A percentile compares a stretch with the other conserved stretches of the same genome.
phyloP scores from a whole-genome alignment of 768 basidiomycete species.

The Piloderma croceum region DNA sequence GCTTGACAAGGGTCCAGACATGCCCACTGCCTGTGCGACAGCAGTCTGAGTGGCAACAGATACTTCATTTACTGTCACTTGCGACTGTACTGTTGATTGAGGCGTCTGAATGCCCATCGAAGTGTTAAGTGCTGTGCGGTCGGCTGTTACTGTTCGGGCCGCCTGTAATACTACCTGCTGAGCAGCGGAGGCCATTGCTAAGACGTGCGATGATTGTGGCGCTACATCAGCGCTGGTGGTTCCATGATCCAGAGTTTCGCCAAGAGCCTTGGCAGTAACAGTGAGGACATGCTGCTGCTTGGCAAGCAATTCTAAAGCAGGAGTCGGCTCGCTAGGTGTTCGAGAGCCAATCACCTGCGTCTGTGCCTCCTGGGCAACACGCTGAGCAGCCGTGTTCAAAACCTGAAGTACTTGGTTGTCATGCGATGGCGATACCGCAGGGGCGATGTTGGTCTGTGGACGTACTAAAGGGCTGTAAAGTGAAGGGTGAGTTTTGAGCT shows the following conservation, averaged over 20 bases:
- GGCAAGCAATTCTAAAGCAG: slow-evolving; percentile 55
- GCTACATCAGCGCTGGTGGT: slow-evolving; percentile 46
- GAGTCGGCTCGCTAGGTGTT: slow-evolving; percentile 36
- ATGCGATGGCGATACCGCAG: slow-evolving; percentile 3
- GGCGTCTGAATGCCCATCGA: slow-evolving; percentile 9
- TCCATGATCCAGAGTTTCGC: slow-evolving; percentile 40
- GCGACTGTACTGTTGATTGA: slow-evolving; percentile 28
- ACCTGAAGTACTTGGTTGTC: slow-evolving; percentile 64
- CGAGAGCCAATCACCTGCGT: slow-evolving; percentile 55
- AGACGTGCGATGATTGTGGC: no score
- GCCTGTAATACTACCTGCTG: slow-evolving; percentile 80
- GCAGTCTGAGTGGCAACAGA: slow-evolving; percentile 66
- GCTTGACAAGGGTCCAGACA: slow-evolving; percentile 64
- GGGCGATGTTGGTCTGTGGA: slow-evolving; percentile 1
- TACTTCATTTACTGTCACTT: slow-evolving; percentile 52
- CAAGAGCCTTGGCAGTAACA: slow-evolving; percentile 67
- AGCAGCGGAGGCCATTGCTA: slow-evolving; percentile 68
- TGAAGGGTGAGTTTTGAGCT: neutral
- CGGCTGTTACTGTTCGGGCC: slow-evolving; percentile 52
- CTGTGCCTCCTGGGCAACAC: slow-evolving; percentile 69
- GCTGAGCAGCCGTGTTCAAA: slow-evolving; percentile 68
- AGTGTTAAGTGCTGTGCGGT: slow-evolving; percentile 42
- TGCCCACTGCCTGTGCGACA: slow-evolving; percentile 77
- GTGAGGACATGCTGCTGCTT: slow-evolving; percentile 80
- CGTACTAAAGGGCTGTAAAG: neutral